Evolutionary conservation across 2,329 filamentous ascomycete genomes (phyloP), one percentile per base, ranked within the genome.

Genomic region (Ophiostoma tasmaniense): DNA sequence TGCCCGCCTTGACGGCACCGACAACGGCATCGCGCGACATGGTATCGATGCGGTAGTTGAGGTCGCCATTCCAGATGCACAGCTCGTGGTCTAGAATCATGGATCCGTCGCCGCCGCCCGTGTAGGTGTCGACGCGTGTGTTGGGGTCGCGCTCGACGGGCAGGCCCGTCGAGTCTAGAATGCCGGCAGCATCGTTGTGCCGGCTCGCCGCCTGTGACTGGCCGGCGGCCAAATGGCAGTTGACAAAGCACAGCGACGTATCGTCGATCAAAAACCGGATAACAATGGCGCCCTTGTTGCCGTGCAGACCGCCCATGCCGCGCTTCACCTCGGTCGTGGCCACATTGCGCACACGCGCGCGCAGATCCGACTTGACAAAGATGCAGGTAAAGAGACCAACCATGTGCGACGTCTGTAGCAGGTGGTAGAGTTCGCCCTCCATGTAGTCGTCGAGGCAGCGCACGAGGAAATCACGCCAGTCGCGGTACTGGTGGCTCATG

Each of bases 21-120:
- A 98, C 90, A 2, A 99, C 94, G 0, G 91, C 93, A 75, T 98
- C 92, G 66, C 95, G 91, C 22, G 92, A 92, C 87, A 98, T 97
- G 30, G 93, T 93, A 77, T 99, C 95, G 75, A 99, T 98, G 71
- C 95, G 93, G 78, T 99, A 99, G 79, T 99, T 99, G 66, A 99
- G 84, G 77, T 99, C 95, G 35, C 95, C 95, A 75, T 98, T 98
- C 59, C 98, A 80, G 65, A 99, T 88, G 77, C 94, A 97, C n/a
- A 99, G 90, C 79, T 99, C 95, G 76, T 99, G 95, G 76, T 99
- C 95, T 70, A 98, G 83, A 70, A 99, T 91, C 89, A 97, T 93
- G 55, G 88, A 89, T 7, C 95, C 95, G 76, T 99, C 95, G 62
- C 95, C 95, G n/a, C 95, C 95, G 33, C 92, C 91, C 7, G 93